Evolutionary conservation across 345 rosid species (phyloP), one percentile per base, ranked within the genome.

Genomic region (Brassica nigra): DNA sequence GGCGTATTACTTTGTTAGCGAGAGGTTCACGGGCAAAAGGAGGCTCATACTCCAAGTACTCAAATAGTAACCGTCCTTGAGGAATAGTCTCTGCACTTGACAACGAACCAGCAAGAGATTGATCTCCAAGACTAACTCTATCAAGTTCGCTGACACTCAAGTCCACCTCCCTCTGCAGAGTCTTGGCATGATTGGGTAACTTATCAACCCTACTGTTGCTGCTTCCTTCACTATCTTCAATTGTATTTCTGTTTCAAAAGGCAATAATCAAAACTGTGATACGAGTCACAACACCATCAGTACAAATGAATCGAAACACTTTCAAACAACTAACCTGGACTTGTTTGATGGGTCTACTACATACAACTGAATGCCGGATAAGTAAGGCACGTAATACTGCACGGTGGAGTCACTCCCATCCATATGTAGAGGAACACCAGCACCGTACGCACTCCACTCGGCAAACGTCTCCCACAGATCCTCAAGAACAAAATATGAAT

Each of bases 371-470:
- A 95, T 90, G 70, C 92, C 98, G 2, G 98, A 95, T 75, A 93
- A 86, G 83, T 88, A 95, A 2, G 99, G 99, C 20, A 90, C 95
- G 84, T 95, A 95, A 65, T 91, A 95, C 84, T 95, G 99, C 76
- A 87, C 80, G 0, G 94, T 93, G 58, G 88, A 87, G 79, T 93
- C 97, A 3, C 81, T 84, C 63, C 89, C 93, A 59, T 92, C 83
- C 88, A 95, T 83, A 34, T 90, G 62, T 57, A 95, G 86, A n/a
- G 95, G 98, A 68, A 93, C 92, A 54, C 96, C 98, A 0, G 92
- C 97, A 62, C 99, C 98, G 65, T 91, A 95, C 0, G 94, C 97
- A 82, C 99, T 95, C 98, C 98, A 93, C 74, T 93, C 95, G 14
- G 82, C 84, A 20, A 91, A 91, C 58, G 96, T 86, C 67, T 93